Conservation (phyloP, 2,329 filamentous ascomycete genomes). For the Chalaropsis ovoidea region DNA sequence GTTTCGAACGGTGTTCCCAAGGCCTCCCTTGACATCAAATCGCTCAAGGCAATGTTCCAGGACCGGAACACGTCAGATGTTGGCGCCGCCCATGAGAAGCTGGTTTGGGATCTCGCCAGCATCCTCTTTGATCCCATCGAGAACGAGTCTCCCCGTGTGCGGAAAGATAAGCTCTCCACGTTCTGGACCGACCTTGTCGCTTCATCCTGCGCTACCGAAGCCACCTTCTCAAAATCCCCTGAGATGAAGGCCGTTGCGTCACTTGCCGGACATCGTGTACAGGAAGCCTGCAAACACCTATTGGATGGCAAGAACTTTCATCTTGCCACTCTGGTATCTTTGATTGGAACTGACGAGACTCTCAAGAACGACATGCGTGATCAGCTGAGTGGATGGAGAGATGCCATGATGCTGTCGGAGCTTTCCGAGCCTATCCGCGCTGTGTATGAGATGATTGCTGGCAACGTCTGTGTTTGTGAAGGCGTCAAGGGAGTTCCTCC, state of each 20-base stretch:
- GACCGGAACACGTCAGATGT: slow-evolving; percentile 36
- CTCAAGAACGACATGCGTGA: slow-evolving; percentile 64
- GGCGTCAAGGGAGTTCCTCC: slow-evolving; percentile 61
- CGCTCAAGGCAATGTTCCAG: slow-evolving; percentile 36
- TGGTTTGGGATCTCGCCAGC: slow-evolving; percentile 76
- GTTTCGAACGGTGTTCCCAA: slow-evolving; percentile 50
- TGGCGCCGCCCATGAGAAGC: slow-evolving; percentile 53
- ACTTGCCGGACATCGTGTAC: slow-evolving; percentile 66
- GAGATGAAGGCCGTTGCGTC: slow-evolving; percentile 80
- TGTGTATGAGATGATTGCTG: slow-evolving; percentile 79
- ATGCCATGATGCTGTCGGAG: slow-evolving; percentile 74
- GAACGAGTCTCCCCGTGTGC: slow-evolving; percentile 30
- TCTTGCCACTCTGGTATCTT: slow-evolving; percentile 71
- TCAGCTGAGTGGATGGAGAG: slow-evolving; percentile 76
- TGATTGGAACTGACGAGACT: slow-evolving; percentile 63
- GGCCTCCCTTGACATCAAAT: slow-evolving; percentile 38
- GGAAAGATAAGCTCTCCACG: slow-evolving; percentile 55
- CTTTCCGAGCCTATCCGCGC: slow-evolving; percentile 75
- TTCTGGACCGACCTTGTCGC: slow-evolving; percentile 60
- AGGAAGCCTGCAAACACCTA: slow-evolving; percentile 73
- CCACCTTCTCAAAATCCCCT: slow-evolving; percentile 49
- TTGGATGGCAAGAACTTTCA: slow-evolving; percentile 67
- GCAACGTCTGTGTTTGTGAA: slow-evolving; percentile 74
- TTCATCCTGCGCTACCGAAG: slow-evolving; percentile 43
- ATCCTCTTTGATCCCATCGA: slow-evolving; percentile 69